phyloP scores from a whole-genome alignment of 2,329 filamentous ascomycete species.

The Raffaelea arxii region DNA sequence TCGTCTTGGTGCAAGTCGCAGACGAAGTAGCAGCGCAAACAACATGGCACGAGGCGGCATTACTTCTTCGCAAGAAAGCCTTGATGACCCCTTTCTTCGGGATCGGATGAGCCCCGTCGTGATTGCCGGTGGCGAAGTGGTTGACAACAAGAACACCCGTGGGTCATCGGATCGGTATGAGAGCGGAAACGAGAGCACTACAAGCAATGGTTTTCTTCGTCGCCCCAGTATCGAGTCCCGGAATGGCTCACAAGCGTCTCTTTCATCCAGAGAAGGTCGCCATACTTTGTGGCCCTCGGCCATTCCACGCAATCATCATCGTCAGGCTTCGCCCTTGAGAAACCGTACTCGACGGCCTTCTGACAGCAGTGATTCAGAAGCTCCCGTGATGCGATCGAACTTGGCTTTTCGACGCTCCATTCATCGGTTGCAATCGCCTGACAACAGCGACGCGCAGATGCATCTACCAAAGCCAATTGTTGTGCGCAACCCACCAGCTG shows the following conservation, averaged over 20 bases:
- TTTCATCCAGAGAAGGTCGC: conserved; percentile 30
- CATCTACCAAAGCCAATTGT: conserved; percentile 45
- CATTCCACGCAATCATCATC: conserved; percentile 28
- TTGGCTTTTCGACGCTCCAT: conserved; percentile 46
- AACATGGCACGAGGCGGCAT: conserved; percentile 32
- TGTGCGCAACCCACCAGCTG: conserved; percentile 24
- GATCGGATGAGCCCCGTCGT: conserved; percentile 57
- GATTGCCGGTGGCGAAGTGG: conserved; percentile 52
- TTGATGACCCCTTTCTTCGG: conserved; percentile 46
- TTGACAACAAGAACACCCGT: conserved; percentile 49
- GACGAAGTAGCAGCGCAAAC: conserved; percentile 52
- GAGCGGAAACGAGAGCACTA: conserved; percentile 30
- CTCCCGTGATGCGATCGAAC: conserved; percentile 34
- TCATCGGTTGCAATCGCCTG: conserved; percentile 37
- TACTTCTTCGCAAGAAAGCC: conserved; percentile 41
- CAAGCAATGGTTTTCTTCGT: conserved; percentile 12
- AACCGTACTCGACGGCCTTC: conserved; percentile 34
- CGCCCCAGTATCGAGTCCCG: conserved; percentile 33
- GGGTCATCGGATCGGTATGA: conserved; percentile 37
- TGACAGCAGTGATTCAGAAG: conserved; percentile 48
- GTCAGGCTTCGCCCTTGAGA: conserved; percentile 14
- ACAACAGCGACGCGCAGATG: conserved; percentile 29
- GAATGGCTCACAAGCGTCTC: conserved; percentile 29
- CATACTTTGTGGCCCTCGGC: conserved; percentile 45
- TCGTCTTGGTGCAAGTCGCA: conserved; percentile 48